These are phyloP conservation scores for Verruconis gallopava DNA, from an alignment of 2,329 filamentous ascomycete species.

Conservation along the genomic window DNA sequence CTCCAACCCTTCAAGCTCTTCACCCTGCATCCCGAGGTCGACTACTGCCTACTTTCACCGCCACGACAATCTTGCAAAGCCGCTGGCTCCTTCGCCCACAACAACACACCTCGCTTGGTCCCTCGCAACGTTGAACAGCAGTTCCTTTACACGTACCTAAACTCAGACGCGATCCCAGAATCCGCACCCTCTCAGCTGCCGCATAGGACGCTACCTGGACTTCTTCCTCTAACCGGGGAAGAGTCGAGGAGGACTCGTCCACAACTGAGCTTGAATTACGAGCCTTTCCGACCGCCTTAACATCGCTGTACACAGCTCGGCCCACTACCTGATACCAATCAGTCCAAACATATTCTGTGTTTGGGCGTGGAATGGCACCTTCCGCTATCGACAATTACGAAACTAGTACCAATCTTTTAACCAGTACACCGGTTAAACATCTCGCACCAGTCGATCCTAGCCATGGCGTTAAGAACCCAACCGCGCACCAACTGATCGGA, in stretches of 20 bases:
- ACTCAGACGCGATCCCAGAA: not conserved
- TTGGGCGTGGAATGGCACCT: constrained; percentile 10
- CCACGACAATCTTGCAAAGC: too few species aligned
- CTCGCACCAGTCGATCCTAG: constrained; percentile 13
- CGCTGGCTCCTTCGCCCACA: not conserved
- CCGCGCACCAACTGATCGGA: constrained; percentile 69
- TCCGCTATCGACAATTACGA: constrained; percentile 16
- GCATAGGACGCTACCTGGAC: constrained; percentile 97
- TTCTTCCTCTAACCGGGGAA: constrained; percentile 98
- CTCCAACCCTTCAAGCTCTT: too few species aligned
- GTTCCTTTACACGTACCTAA: not conserved
- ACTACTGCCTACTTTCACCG: too few species aligned
- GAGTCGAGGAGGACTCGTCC: constrained; percentile 97
- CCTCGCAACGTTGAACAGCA: not conserved
- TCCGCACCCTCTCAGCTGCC: constrained; percentile 57
- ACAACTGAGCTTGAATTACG: constrained; percentile 73
- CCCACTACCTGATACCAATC: constrained; percentile 15
- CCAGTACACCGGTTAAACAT: constrained; percentile 22
- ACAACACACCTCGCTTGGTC: not conserved
- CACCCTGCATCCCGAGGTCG: too few species aligned
- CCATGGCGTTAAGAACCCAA: constrained; percentile 31
- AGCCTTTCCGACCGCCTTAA: constrained; percentile 95
- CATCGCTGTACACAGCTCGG: constrained; percentile 28
- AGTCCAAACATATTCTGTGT: constrained; percentile 3
- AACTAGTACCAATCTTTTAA: constrained; percentile 18